phyloP scores from a whole-genome alignment of 495 filamentous ascomycete genomes.

The Xylaria scruposa region DNA sequence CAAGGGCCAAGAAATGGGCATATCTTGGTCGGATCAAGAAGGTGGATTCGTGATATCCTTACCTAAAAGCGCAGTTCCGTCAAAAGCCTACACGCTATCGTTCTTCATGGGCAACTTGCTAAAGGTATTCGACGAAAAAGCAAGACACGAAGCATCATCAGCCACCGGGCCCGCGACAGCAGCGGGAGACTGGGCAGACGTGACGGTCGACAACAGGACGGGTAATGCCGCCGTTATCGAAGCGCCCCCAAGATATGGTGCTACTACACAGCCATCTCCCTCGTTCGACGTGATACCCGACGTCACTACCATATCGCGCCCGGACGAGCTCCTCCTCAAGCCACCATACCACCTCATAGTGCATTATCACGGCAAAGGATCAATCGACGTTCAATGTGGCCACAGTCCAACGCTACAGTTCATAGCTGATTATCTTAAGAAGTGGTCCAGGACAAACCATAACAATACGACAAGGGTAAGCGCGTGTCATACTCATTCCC shows the following conservation, averaged over 20 bases:
- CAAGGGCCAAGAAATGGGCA: slow-evolving; percentile 7
- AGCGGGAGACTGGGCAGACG: slow-evolving; percentile 45
- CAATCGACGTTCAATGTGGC: slow-evolving; percentile 46
- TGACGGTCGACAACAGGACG: slow-evolving; percentile 36
- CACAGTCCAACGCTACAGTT: slow-evolving; percentile 49
- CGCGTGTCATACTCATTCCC: neutral
- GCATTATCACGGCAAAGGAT: slow-evolving; percentile 6
- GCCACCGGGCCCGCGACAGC: neutral
- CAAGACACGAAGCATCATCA: neutral
- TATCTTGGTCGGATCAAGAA: slow-evolving; percentile 14
- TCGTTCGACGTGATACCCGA: slow-evolving; percentile 40
- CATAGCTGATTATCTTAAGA: slow-evolving; percentile 46
- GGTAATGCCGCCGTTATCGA: slow-evolving; percentile 31
- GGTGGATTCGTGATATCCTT: slow-evolving; percentile 41
- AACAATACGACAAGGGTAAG: slow-evolving; percentile 42
- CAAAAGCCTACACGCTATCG: slow-evolving; percentile 37
- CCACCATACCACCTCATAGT: slow-evolving; percentile 51
- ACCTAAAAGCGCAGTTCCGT: slow-evolving; percentile 36
- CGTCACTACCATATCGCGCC: slow-evolving; percentile 39
- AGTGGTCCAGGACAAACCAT: slow-evolving; percentile 47
- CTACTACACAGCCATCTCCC: slow-evolving; percentile 4
- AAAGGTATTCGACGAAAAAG: slow-evolving; percentile 38
- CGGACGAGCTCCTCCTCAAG: slow-evolving; percentile 45
- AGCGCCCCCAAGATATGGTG: neutral
- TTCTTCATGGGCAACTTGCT: slow-evolving; percentile 38